Evolutionary conservation across 345 rosid genomes (phyloP).

Genomic region (Populus deltoides): DNA sequence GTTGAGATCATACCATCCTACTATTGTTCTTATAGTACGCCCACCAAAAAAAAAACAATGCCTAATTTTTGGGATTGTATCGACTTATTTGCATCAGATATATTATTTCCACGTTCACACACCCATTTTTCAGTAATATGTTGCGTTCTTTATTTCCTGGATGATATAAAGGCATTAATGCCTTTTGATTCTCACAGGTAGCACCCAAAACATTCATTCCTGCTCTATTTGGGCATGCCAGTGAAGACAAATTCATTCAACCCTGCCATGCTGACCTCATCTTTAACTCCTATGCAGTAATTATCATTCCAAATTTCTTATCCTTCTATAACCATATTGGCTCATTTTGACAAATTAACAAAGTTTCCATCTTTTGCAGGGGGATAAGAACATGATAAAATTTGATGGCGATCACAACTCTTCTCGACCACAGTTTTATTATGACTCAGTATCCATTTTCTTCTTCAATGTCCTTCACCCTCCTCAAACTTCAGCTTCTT

Average conservation of each 20-base stretch:
- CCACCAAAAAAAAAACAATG: not conserved
- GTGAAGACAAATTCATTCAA: slow-evolving; percentile 35
- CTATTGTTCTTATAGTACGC: not conserved
- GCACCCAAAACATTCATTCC: slow-evolving; percentile 35
- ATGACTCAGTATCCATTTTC: slow-evolving; percentile 92
- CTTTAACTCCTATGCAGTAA: slow-evolving; percentile 33
- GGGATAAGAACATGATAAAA: slow-evolving; percentile 89
- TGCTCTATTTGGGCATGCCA: slow-evolving; percentile 34
- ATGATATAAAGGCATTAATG: slow-evolving; percentile 7
- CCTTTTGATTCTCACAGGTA: slow-evolving; percentile 24
- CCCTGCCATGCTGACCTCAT: slow-evolving; percentile 31
- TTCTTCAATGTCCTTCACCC: slow-evolving; percentile 87
- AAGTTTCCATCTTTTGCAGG: slow-evolving; percentile 48
- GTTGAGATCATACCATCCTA: too few relatives aligned
- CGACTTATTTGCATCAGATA: not conserved
- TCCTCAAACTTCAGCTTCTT: slow-evolving; percentile 52
- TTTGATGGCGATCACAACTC: slow-evolving; percentile 97
- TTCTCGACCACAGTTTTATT: slow-evolving; percentile 84
- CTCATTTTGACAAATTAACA: slow-evolving; percentile 3
- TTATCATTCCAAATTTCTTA: slow-evolving; percentile 3
- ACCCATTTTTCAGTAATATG: not conserved
- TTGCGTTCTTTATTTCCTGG: not conserved
- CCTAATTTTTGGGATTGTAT: not conserved
- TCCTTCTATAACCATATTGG: slow-evolving; percentile 3
- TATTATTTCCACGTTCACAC: too few relatives aligned